phyloP scores from a whole-genome alignment of 2,329 filamentous ascomycete genomes.

The Talaromyces sp. region DNA sequence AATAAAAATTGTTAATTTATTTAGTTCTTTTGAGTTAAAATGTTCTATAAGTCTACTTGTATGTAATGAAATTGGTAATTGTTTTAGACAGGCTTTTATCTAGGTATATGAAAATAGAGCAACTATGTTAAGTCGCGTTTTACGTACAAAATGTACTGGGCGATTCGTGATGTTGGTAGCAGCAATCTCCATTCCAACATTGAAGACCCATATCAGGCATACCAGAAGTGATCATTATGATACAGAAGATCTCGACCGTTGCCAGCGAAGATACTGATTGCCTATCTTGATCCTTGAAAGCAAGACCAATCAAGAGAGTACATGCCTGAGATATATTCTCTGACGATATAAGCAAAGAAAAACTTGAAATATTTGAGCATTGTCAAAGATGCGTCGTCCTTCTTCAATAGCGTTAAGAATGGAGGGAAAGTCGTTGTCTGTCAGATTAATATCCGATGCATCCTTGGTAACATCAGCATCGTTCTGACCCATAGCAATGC shows the following conservation, averaged over 20 bases:
- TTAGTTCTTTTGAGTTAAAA: too few relatives aligned
- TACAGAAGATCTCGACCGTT: slow-evolving; percentile 82
- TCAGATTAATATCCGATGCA: slow-evolving; percentile 60
- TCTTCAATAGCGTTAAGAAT: slow-evolving; percentile 80
- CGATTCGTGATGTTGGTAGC: slow-evolving; percentile 71
- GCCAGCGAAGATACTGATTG: slow-evolving; percentile 80
- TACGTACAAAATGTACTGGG: too few relatives aligned
- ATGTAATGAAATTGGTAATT: too few relatives aligned
- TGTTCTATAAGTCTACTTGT: too few relatives aligned
- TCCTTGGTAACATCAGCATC: slow-evolving; percentile 78
- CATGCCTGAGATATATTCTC: slow-evolving; percentile 82
- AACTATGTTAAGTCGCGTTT: too few relatives aligned
- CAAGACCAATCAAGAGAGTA: slow-evolving; percentile 70
- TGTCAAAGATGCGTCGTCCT: slow-evolving; percentile 80
- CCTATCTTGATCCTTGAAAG: slow-evolving; percentile 64
- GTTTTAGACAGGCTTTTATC: too few relatives aligned
- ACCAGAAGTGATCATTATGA: slow-evolving; percentile 83
- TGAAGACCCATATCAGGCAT: slow-evolving; percentile 83
- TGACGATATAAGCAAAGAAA: slow-evolving; percentile 69
- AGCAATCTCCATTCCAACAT: slow-evolving; percentile 69
- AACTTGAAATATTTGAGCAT: slow-evolving; percentile 85
- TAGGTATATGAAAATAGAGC: too few relatives aligned
- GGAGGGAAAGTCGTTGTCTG: slow-evolving; percentile 81
- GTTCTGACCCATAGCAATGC: slow-evolving; percentile 77
- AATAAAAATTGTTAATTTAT: too few relatives aligned